These are phyloP conservation scores for Lindgomyces ingoldianus DNA, from an alignment of 495 filamentous ascomycete species.

Conservation along the genomic window DNA sequence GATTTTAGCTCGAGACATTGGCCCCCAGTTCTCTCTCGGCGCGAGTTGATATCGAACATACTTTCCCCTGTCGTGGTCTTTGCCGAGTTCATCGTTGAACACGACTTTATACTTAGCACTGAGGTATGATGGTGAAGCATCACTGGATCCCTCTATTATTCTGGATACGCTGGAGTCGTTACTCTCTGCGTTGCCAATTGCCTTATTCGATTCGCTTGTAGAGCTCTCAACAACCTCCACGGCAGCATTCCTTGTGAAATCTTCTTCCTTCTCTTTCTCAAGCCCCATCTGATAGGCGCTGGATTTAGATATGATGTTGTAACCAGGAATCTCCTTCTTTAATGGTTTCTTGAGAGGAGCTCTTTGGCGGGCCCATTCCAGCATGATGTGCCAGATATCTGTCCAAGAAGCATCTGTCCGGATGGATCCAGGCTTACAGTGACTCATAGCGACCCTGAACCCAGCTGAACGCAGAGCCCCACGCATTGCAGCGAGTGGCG, in stretches of 20 bases:
- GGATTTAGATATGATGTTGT: slow-evolving; percentile 60
- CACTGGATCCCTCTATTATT: slow-evolving; percentile 13
- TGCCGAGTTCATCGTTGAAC: slow-evolving; percentile 81
- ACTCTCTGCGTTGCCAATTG: slow-evolving; percentile 18
- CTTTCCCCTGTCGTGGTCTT: slow-evolving; percentile 61
- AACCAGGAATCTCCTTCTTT: slow-evolving; percentile 68
- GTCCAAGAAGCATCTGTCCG: slow-evolving; percentile 89
- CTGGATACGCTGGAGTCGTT: slow-evolving; percentile 26
- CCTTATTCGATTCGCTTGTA: slow-evolving; percentile 31
- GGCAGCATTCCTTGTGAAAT: no score
- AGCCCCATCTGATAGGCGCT: slow-evolving; percentile 28
- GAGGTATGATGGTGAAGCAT: slow-evolving; percentile 28
- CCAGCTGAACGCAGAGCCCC: slow-evolving; percentile 80
- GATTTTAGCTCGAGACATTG: slow-evolving; percentile 70
- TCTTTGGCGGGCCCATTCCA: slow-evolving; percentile 82
- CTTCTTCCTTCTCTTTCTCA: slow-evolving; percentile 32
- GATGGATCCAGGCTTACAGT: slow-evolving; percentile 83
- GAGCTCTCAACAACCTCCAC: no score
- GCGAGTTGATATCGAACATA: slow-evolving; percentile 85
- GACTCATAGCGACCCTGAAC: slow-evolving; percentile 77
- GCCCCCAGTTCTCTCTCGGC: slow-evolving; percentile 89
- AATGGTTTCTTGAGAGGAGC: slow-evolving; percentile 70
- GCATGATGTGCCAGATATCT: slow-evolving; percentile 90
- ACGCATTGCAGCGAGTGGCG: slow-evolving; percentile 67
- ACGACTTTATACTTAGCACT: slow-evolving; percentile 61